Base-by-base conservation (phyloP, 31 red algal genomes). In the Endocladia muricata region DNA sequence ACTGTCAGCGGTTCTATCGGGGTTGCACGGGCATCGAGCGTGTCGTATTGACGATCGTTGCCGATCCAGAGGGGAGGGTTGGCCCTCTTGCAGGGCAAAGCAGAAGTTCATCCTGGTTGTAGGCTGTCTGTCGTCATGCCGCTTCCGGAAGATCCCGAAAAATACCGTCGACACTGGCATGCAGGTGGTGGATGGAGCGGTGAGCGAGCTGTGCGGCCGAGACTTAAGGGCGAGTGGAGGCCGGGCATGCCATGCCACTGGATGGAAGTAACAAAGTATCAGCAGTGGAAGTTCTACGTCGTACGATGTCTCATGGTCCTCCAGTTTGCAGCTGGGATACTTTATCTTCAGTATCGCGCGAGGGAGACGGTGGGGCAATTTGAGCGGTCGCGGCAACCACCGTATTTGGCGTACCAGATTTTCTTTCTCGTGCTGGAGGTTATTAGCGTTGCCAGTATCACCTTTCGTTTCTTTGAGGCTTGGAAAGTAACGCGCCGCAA, bases 321-420 rank as follows among this genome's bases (percentile, higher is more conserved):
- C 52, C 86, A 90, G 21, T 29, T 82, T 21, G 77, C 71, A 13
- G 76, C 77, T 3, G 77, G 41, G 2, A 59, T 81, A n/a, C 77
- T 61, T 23, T 81, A 90, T 77, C 56, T 81, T 13, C 86, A 90
- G 62, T 90, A 64, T 41, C 86, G 86, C 38, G 77, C 68, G 21
- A 68, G 86, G 4, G 35, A 81, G 17, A 90, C 86, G 2, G 76
- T 90, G 39, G 86, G 76, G 22, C 63, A 76, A 22, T 81, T 82
- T 37, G 67, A 56, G 31, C 54, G 68, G 8, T 44, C 40, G 3
- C 26, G 55, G 3, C 66, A 31, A 11, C 3, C 69, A 4, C 52
- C 70, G n/a, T 82, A 62, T 26, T 42, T 70, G 1, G 62, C 71
- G 6, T 90, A 81, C 36, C 86, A 90, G 43, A 81, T 81, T 37